Evolutionary conservation across 192 early-diverging fungal genomes (phyloP), one percentile per base, ranked within the genome.

Genomic region (Entomortierella beljakovae): DNA sequence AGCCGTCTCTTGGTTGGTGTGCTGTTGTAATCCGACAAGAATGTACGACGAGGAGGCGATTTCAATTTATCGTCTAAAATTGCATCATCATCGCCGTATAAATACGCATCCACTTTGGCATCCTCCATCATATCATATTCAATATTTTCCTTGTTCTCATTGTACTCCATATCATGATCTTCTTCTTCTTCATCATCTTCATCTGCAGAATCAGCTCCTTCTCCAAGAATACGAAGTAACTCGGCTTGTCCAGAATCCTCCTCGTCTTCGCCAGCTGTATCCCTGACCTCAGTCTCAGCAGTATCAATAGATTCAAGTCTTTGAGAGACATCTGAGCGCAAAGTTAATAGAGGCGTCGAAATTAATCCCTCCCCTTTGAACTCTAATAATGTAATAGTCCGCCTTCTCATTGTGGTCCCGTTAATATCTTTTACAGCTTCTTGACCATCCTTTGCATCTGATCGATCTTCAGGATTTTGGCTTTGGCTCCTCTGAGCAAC

Each of bases 191-290:
- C 35, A 4, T 23, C 46, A 20, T 61, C 64, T 25, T 57, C 67
- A 46, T 59, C 32, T 40, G 15, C 33, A 28, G 38, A 26, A 6
- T 26, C 37, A 16, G 43, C 51, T 2, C 70, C 61, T 11, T 71
- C 70, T 25, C 61, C 70, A 38, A 71, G 32, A 0, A 71, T 20
- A 22, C 70, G 60, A 40, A 71, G 26, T 4, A 71, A 43, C 16
- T 71, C 70, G 5, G 53, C 70, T 38, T 71, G 61, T 18, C 50
- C 61, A 18, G 52, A 52, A 35, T 71, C 61, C 43, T 71, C 70
- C 5, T 31, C 40, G 16, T 10, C 20, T 15, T 29, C 53, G 3
- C n/a, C 10, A n/a, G 25, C 23, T 31, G 3, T 48, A 23, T 1
- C 32, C 0, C 18, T 64, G 31, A 13, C 49, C 16, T 6, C 28